These are phyloP conservation scores for Penicillium brasilianum DNA, from an alignment of 2,329 filamentous ascomycete genomes.

Conservation along the genomic window DNA sequence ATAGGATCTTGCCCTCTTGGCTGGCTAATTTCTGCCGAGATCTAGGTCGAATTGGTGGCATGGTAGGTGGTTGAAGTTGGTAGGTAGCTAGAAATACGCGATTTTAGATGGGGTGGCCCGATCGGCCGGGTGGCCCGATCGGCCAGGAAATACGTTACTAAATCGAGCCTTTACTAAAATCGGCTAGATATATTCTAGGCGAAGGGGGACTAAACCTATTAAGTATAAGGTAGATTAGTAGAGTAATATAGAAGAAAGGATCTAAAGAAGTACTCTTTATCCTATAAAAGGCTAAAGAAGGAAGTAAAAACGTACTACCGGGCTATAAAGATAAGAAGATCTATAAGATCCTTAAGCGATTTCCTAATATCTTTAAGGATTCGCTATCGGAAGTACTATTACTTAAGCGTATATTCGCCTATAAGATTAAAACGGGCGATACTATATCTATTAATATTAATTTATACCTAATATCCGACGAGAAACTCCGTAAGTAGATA, in stretches of 20 bases:
- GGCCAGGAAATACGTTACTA: too few relatives aligned
- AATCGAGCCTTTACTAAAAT: neutral
- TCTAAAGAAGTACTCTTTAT: neutral
- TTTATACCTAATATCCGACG: neutral
- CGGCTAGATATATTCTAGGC: neutral
- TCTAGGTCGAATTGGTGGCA: too few relatives aligned
- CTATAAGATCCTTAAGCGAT: neutral
- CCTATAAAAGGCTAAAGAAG: neutral
- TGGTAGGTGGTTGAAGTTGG: too few relatives aligned
- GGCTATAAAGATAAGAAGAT: neutral
- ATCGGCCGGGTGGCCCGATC: too few relatives aligned
- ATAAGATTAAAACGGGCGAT: neutral
- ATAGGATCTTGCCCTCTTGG: too few relatives aligned
- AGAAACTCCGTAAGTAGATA: neutral
- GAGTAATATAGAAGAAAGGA: neutral
- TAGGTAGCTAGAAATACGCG: too few relatives aligned
- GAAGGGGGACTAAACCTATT: neutral
- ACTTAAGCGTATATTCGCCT: neutral
- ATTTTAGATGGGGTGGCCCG: too few relatives aligned
- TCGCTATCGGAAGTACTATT: neutral
- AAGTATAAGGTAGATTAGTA: neutral
- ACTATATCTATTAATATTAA: neutral
- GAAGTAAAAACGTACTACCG: neutral
- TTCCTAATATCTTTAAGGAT: neutral
- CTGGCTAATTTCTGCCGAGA: too few relatives aligned